These are phyloP conservation scores for Capsicum baccatum DNA, from an alignment of 257 asterid genomes.

Conservation along the genomic window DNA sequence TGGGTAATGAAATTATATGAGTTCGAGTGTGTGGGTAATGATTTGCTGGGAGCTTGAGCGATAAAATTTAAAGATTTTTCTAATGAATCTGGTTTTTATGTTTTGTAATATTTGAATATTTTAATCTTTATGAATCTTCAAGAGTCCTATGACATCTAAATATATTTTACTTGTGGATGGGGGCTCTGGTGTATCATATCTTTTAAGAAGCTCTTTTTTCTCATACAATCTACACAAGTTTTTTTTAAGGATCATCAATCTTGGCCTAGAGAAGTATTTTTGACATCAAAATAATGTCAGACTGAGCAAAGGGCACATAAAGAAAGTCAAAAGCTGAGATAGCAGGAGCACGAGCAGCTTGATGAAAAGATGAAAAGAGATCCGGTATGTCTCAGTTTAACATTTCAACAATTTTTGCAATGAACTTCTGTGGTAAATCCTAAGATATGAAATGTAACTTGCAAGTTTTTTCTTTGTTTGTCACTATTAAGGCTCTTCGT, in stretches of 20 bases:
- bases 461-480: slow-evolving; percentile 20
- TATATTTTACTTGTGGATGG: not conserved
- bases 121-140: not conserved
- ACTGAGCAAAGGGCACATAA: slow-evolving; percentile 95
- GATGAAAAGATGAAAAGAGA: slow-evolving; percentile 91
- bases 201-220: not conserved
- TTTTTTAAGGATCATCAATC: not conserved
- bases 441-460: not conserved
- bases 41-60: not conserved
- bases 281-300: slow-evolving; percentile 43
- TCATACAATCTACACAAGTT: not conserved
- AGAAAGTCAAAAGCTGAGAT: slow-evolving; percentile 93
- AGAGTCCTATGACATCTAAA: not conserved
- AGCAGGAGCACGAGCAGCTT: slow-evolving; percentile 84
- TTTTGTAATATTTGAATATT: not conserved
- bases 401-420: slow-evolving; percentile 1
- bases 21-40: not conserved
- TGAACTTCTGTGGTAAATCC: slow-evolving; percentile 8
- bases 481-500: slow-evolving; percentile 66
- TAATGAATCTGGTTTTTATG: not conserved
- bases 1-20: not conserved
- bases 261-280: not conserved
- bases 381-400: slow-evolving; percentile 59
- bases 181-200: too few species aligned
- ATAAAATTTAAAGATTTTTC: not conserved